A percentile compares a stretch with the other conserved stretches of the same genome.
Evolutionary conservation across 2,329 filamentous ascomycete species (phyloP).

Genomic region (Epichloe uncinata): DNA sequence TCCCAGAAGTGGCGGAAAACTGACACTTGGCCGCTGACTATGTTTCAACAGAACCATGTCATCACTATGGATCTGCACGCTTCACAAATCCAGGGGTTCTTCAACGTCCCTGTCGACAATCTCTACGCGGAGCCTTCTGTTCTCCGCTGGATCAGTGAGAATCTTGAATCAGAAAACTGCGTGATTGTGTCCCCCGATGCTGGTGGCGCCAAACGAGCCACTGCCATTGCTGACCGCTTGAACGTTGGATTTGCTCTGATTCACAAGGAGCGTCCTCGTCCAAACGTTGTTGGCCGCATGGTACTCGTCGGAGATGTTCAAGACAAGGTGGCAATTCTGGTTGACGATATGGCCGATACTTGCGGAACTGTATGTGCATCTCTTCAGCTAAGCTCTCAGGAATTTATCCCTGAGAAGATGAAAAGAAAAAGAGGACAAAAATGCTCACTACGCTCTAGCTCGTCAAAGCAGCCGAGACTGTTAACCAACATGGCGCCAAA

Average conservation of each 20-base stretch:
- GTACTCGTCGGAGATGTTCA: conserved; percentile 86
- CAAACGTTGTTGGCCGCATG: conserved; percentile 84
- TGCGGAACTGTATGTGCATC: conserved; percentile 52
- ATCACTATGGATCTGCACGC: conserved; percentile 96
- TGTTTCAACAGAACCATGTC: conserved; percentile 31
- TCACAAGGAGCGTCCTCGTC: conserved; percentile 83
- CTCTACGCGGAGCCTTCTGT: conserved; percentile 91
- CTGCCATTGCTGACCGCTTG: conserved; percentile 82
- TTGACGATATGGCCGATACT: conserved; percentile 97
- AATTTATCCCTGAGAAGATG: background rate
- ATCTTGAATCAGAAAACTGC: conserved; percentile 67
- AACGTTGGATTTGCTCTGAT: conserved; percentile 88
- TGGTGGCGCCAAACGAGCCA: conserved; percentile 86
- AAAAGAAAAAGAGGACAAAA: background rate
- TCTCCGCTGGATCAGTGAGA: conserved; percentile 80
- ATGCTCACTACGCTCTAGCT: conserved; percentile 19
- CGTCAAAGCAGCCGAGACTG: conserved; percentile 74
- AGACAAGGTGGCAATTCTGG: conserved; percentile 85
- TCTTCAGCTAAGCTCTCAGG: background rate
- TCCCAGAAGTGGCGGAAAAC: background rate
- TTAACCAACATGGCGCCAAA: conserved; percentile 74
- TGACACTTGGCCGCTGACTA: background rate
- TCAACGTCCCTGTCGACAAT: conserved; percentile 66
- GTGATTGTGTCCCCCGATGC: conserved; percentile 94
- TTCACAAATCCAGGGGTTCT: conserved; percentile 90